phyloP scores from a whole-genome alignment of 345 rosid genomes.

The Pseudoturritis turrita region DNA sequence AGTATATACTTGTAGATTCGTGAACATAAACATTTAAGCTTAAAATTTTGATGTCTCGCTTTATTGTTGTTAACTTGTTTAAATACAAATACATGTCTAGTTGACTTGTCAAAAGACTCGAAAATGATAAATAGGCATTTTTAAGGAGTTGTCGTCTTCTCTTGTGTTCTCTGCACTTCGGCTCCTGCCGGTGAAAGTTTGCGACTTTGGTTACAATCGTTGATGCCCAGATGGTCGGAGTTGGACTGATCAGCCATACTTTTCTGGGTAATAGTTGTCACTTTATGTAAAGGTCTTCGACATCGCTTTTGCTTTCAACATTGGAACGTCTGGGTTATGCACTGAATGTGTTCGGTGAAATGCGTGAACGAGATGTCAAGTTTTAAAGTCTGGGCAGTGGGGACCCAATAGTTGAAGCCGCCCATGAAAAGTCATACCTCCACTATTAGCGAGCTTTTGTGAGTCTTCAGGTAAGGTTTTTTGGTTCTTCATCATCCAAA shows the following conservation, averaged over 20 bases:
- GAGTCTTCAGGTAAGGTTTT: neutral
- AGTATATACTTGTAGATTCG: neutral
- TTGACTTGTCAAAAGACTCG: neutral
- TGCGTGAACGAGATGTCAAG: constrained; percentile 7
- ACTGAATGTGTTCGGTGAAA: constrained; percentile 12
- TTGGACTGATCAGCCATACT: neutral
- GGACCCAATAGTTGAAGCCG: constrained; percentile 11
- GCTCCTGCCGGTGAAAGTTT: neutral
- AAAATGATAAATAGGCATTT: neutral
- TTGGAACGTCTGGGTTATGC: neutral
- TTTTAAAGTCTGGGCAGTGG: constrained; percentile 13
- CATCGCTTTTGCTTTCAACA: no score
- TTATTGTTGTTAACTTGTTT: neutral
- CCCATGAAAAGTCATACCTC: constrained; percentile 7
- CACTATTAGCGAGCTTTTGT: neutral
- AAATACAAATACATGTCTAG: neutral
- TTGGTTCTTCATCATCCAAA: neutral
- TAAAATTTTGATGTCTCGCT: neutral
- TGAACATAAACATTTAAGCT: neutral
- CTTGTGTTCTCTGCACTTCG: neutral
- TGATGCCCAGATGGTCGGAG: neutral
- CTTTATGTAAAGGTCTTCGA: neutral
- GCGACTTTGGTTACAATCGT: constrained; percentile 13
- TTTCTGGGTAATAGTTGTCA: neutral
- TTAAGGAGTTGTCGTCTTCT: neutral